Evolutionary conservation across 23 red algal genomes (phyloP).

Genomic region (Gracilaria domingensis): DNA sequence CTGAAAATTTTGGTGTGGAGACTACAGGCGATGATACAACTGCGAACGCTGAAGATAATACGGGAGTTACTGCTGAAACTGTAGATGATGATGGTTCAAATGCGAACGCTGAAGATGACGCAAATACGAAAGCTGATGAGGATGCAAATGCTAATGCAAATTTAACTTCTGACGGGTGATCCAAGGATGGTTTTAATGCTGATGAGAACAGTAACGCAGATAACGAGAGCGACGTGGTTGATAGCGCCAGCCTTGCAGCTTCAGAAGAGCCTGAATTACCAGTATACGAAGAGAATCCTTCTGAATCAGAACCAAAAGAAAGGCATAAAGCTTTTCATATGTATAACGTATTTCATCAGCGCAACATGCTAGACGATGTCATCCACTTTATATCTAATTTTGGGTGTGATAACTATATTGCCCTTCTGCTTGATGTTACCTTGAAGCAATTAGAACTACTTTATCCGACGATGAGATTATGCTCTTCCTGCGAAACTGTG

Average conservation of each 20-base stretch:
- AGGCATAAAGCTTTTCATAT: slow-evolving; percentile 54
- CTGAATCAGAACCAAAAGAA: slow-evolving; percentile 17
- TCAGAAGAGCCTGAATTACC: background rate
- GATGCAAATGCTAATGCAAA: background rate
- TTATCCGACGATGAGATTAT: slow-evolving; percentile 36
- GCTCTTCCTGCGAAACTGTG: slow-evolving; percentile 34
- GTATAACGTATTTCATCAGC: slow-evolving; percentile 47
- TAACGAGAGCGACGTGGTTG: slow-evolving; percentile 8
- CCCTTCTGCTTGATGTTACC: slow-evolving; percentile 34
- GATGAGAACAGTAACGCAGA: slow-evolving; percentile 26
- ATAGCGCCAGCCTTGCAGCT: slow-evolving; percentile 15
- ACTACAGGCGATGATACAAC: background rate
- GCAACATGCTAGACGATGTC: slow-evolving; percentile 37
- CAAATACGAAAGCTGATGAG: background rate
- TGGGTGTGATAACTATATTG: slow-evolving; percentile 22
- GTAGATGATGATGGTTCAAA: no score
- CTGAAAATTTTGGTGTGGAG: background rate
- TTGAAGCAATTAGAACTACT: slow-evolving; percentile 30
- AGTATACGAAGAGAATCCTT: slow-evolving; percentile 3
- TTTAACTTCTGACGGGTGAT: background rate
- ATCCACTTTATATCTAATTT: slow-evolving; percentile 53
- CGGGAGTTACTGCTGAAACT: background rate
- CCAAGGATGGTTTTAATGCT: background rate
- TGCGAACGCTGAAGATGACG: background rate
- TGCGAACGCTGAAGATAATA: background rate